Base-by-base conservation (phyloP, 1,139 yeast species). In the Saccharomyces hybrid region DNA sequence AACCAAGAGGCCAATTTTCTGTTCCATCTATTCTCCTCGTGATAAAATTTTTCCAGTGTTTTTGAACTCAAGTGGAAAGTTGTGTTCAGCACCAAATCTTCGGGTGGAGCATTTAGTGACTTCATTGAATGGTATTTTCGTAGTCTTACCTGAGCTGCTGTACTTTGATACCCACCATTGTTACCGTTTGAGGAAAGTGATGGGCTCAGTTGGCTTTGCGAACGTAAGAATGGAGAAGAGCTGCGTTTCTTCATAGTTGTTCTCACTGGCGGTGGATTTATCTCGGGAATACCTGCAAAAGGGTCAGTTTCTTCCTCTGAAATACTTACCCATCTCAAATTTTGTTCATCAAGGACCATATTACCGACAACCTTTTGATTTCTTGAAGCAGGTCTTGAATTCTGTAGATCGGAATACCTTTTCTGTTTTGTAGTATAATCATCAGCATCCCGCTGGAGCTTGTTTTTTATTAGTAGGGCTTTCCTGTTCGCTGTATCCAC, bases 291-390 rank as follows among this genome's bases (percentile, higher is more conserved):
- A 28, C 56, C 54, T 25, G 65, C 74, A 58, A 74, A 74, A 5
- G 76, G 76, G 58, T 74, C 77, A 42, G 66, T 68, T 42, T 71
- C 74, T 48, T 72, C 71, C 38, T 69, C 66, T 14, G 68, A 70
- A 9, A 71, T 52, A 55, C 74, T 72, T 0, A 73, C 71, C 83
- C 86, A 82, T 56, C 79, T 69, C 54, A 80, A 67, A 53, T 79
- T 78, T 49, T 78, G 78, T 41, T 77, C 75, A 63, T 82, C 87
- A 59, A 80, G 81, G 50, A 76, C 70, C 86, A 82, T 82, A 60
- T 77, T 75, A 0, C 77, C 76, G 0, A 75, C 74, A 23, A 72
- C 59, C 54, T 73, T 64, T 1, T 63, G 62, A 38, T 60, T 61
- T 7, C 51, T 47, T 14, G 55, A 51, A 46, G 51, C 19, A 5